Conservation (phyloP, 2,329 filamentous ascomycete genomes). For the Aspergillus fijiensis region DNA sequence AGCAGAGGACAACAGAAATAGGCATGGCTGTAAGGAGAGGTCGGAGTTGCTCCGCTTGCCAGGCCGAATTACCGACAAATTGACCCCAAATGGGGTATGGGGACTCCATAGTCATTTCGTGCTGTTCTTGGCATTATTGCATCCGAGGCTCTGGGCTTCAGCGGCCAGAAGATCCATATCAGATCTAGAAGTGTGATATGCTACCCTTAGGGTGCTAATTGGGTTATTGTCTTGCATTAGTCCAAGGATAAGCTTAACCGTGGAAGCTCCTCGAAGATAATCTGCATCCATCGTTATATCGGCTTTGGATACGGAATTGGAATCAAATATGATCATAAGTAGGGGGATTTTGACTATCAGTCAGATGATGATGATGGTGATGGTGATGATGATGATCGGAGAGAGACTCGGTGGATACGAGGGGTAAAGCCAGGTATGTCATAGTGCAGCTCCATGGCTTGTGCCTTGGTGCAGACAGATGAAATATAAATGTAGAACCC, state of each 20-base stretch:
- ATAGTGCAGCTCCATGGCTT: background rate
- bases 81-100: background rate
- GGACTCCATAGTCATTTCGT: background rate
- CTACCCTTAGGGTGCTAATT: background rate
- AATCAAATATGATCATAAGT: background rate
- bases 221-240: slow-evolving; percentile 4
- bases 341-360: background rate
- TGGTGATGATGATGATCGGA: too few species aligned
- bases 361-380: background rate
- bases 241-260: background rate
- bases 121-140: slow-evolving; percentile 2
- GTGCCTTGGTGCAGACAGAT: background rate
- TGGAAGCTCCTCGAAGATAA: background rate
- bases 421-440: background rate
- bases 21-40: background rate
- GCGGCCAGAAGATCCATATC: background rate
- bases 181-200: background rate
- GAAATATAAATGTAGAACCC: background rate
- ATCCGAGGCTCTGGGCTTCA: background rate
- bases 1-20: background rate
- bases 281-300: background rate
- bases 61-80: slow-evolving; percentile 12
- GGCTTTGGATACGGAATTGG: background rate
- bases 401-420: background rate
- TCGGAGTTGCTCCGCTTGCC: slow-evolving; percentile 15